Conservation (phyloP, 176 grass and related monocot genomes). For the Panicum miliaceum region DNA sequence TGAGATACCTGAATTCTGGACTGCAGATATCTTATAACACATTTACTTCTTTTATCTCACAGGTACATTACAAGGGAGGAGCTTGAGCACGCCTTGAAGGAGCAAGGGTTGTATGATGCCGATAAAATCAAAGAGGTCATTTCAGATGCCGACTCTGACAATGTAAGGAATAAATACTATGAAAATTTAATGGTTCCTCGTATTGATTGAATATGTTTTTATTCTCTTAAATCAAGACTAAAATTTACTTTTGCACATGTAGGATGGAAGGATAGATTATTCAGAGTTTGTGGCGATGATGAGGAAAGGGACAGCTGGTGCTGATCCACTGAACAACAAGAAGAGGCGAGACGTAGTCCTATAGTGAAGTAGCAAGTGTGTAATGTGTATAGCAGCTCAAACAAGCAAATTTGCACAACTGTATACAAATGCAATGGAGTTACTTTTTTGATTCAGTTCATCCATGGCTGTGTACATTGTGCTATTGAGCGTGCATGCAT, state of each 20-base stretch:
- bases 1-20: not conserved
- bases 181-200: not conserved
- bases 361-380: conserved; percentile 26
- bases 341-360: conserved; percentile 52
- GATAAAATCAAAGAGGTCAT: conserved; percentile 69
- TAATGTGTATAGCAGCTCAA: conserved; percentile 29
- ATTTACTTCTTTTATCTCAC: not conserved
- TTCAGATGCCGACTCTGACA: conserved; percentile 69
- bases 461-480: conserved; percentile 34
- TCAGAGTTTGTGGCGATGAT: conserved; percentile 62
- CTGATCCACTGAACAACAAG: conserved; percentile 38
- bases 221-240: not conserved
- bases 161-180: conserved; percentile 50
- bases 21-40: not conserved
- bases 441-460: not conserved
- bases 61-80: conserved; percentile 82
- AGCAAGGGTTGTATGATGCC: conserved; percentile 65
- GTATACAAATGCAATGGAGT: conserved; percentile 7
- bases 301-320: conserved; percentile 51
- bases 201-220: conserved; percentile 17
- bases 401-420: conserved; percentile 22
- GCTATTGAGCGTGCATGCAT: not conserved
- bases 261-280: conserved; percentile 85
- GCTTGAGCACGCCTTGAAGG: conserved; percentile 74
- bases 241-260: conserved; percentile 1